A percentile compares a stretch with the other conserved stretches of the same genome.
These are phyloP conservation scores for Gremmenia infestans DNA, from an alignment of 2,329 filamentous ascomycete species.

Conservation along the genomic window DNA sequence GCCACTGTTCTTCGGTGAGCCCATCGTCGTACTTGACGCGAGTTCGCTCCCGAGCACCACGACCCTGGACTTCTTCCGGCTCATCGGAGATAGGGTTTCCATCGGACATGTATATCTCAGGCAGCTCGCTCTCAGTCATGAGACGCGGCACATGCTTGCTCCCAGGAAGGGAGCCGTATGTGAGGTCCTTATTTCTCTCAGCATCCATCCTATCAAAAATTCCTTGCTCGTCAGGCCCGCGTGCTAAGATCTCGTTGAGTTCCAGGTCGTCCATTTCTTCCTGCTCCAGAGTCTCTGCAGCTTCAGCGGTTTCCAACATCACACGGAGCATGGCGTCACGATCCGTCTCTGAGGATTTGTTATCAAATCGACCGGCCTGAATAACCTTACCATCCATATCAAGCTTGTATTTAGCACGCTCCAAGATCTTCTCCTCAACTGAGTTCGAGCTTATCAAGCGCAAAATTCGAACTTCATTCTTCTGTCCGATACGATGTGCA, in stretches of 20 bases:
- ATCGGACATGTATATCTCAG: conserved; percentile 89
- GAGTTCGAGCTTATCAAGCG: conserved; percentile 95
- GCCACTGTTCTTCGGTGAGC: conserved; percentile 97
- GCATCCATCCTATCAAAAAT: conserved; percentile 81
- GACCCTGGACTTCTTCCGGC: conserved; percentile 71
- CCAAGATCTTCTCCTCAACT: conserved; percentile 96
- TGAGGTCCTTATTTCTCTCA: conserved; percentile 58
- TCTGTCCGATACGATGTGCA: conserved; percentile 99
- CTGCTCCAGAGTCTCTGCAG: conserved; percentile 66
- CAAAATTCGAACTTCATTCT: conserved; percentile 97
- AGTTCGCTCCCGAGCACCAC: conserved; percentile 91
- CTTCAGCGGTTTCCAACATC: conserved; percentile 77
- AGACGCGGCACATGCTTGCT: conserved; percentile 69
- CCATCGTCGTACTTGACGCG: conserved; percentile 95
- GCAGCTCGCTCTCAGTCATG: conserved; percentile 81
- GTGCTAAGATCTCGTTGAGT: conserved; percentile 88
- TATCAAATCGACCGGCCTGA: conserved; percentile 98
- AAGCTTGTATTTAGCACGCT: conserved; percentile 94
- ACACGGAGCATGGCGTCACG: conserved; percentile 95
- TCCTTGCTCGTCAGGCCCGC: conserved; percentile 72
- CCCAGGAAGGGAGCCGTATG: conserved; percentile 64
- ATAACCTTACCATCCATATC: conserved; percentile 99
- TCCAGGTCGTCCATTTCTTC: conserved; percentile 99
- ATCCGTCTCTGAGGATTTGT: conserved; percentile 98
- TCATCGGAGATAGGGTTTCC: conserved; percentile 77